A percentile compares a stretch with the other conserved stretches of the same genome.
Conservation (phyloP, 2,329 filamentous ascomycete species). For the Diaporthe eres region DNA sequence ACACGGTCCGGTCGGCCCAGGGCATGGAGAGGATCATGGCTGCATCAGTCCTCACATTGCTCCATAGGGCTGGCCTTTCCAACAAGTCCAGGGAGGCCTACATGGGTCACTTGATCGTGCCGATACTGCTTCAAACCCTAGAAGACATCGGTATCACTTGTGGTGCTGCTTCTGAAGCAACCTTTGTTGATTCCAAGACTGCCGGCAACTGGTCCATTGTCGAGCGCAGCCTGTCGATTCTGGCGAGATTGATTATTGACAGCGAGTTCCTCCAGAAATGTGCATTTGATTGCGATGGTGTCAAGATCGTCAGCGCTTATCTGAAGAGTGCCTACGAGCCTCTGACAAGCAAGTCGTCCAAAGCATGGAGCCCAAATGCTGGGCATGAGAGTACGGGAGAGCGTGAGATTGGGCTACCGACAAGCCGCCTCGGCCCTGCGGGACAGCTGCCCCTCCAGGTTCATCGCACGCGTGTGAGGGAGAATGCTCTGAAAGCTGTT, state of each 20-base stretch:
- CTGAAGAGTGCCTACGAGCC: slow-evolving; percentile 67
- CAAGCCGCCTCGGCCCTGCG: slow-evolving; percentile 69
- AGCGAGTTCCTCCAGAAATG: slow-evolving; percentile 85
- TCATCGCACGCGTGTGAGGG: slow-evolving; percentile 83
- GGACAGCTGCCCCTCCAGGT: slow-evolving; percentile 72
- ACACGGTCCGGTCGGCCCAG: slow-evolving; percentile 69
- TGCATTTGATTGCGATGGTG: slow-evolving; percentile 76
- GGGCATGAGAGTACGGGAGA: slow-evolving; percentile 39
- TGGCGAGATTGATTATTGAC: slow-evolving; percentile 85
- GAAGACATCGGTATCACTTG: slow-evolving; percentile 60
- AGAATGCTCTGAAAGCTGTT: slow-evolving; percentile 82
- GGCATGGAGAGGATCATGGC: slow-evolving; percentile 77
- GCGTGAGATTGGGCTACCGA: slow-evolving; percentile 44
- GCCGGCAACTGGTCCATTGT: slow-evolving; percentile 67
- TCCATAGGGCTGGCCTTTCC: slow-evolving; percentile 78
- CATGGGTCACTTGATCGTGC: slow-evolving; percentile 77
- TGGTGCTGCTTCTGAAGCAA: slow-evolving; percentile 53
- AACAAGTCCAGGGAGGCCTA: slow-evolving; percentile 74
- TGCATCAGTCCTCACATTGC: slow-evolving; percentile 75
- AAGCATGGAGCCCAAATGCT: slow-evolving; percentile 55
- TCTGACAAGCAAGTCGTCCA: slow-evolving; percentile 51
- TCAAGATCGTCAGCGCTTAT: slow-evolving; percentile 62
- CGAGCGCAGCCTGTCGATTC: slow-evolving; percentile 80
- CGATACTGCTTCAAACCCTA: slow-evolving; percentile 77
- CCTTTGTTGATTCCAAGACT: slow-evolving; percentile 54